Evolutionary conservation across 23 red algal species (phyloP).

Genomic region (Chondrus crispus): DNA sequence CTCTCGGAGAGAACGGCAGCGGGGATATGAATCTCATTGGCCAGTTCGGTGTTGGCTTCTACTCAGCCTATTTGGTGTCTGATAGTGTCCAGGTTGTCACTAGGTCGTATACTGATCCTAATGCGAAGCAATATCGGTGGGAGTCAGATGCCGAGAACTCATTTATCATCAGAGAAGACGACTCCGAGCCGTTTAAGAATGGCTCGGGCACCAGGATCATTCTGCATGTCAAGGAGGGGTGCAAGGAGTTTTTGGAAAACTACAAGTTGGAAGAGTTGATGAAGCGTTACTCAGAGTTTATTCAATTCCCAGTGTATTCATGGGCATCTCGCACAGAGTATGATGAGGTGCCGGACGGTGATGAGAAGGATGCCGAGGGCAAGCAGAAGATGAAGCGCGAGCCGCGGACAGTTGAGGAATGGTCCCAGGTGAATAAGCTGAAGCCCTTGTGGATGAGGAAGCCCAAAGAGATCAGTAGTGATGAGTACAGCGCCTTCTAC

Average conservation of each 20-base stretch:
- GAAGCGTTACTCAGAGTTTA: conserved; percentile 94
- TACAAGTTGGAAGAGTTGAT: conserved; percentile 73
- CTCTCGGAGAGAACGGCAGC: conserved; percentile 70
- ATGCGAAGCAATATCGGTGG: conserved; percentile 73
- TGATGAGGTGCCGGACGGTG: conserved; percentile 78
- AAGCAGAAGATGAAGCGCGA: conserved; percentile 88
- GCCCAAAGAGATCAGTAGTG: conserved; percentile 77
- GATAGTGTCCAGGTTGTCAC: conserved; percentile 81
- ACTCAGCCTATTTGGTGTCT: conserved; percentile 94
- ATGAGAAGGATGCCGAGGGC: conserved; percentile 83
- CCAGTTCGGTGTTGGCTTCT: conserved; percentile 98
- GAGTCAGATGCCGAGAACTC: conserved; percentile 64
- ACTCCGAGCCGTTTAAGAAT: conserved; percentile 40
- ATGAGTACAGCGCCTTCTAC: conserved; percentile 97
- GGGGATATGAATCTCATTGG: conserved; percentile 88
- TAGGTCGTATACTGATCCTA: conserved; percentile 60
- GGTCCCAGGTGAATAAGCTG: conserved; percentile 85
- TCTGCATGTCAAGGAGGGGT: conserved; percentile 80
- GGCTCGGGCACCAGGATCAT: conserved; percentile 81
- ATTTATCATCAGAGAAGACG: conserved; percentile 80
- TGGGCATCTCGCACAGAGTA: conserved; percentile 86
- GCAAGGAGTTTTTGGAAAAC: conserved; percentile 82
- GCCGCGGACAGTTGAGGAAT: conserved; percentile 74
- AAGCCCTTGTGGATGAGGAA: conserved; percentile 98
- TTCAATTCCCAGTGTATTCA: conserved; percentile 85